Base-by-base conservation (phyloP, 768 basidiomycete species). In the Clavulina sp. region DNA sequence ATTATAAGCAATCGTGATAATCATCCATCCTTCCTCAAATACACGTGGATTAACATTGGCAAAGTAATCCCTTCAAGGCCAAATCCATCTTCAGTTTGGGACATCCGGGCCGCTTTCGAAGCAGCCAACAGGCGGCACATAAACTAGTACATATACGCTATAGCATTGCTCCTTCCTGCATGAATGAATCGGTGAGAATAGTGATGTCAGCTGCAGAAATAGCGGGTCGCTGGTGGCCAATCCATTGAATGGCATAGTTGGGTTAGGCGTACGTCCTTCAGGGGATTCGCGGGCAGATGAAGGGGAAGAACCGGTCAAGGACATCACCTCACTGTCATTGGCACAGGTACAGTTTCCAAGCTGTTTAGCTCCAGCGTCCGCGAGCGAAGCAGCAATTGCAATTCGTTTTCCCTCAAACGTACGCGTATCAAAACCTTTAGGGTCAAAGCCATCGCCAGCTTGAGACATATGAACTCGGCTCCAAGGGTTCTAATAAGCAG, bases 131-230 rank as follows among this genome's bases (percentile, higher is more conserved):
- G n/a, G n/a, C n/a, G n/a, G n/a, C n/a, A n/a, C n/a, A n/a, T n/a
- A n/a, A n/a, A n/a, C n/a, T n/a, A n/a, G n/a, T n/a, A n/a, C n/a
- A n/a, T n/a, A n/a, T n/a, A n/a, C 70, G 74, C 64, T 93, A 89
- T 53, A 92, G 61, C 58, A 80, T 73, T 1, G 81, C 82, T 26
- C 89, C 73, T 59, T 89, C 82, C 1, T 74, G 70, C 5, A 86
- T 60, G 55, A 84, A 86, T 1, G 18, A 1, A 16, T 23, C 7
- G 6, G 49, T 18, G 1, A 34, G 13, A 46, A 23, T 13, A 38
- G 36, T 38, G 36, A 21, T 13, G 36, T 38, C 21, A 21, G 13
- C 26, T 46, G 43, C 9, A 24, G 43, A 38, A 38, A 9, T 38
- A 9, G 34, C 34, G 9, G 34, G 9, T 9, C 19, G 34, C 34